Evolutionary conservation across 495 filamentous ascomycete species (phyloP).

Genomic region (Talaromyces liani): DNA sequence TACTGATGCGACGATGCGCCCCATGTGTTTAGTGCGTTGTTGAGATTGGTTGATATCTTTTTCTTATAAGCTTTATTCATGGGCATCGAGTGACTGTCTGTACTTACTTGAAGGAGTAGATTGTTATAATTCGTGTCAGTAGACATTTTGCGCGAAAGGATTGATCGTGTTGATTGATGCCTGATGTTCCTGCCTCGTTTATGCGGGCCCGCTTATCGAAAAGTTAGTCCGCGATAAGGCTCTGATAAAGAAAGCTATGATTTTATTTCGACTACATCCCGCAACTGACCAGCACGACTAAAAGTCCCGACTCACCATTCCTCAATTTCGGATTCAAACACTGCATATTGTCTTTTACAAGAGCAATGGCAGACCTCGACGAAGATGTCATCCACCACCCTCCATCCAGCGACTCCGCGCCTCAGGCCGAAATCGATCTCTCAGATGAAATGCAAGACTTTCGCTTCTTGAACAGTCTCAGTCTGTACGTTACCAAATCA

Average conservation of each 20-base stretch:
- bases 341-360: neutral
- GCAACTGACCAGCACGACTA: neutral
- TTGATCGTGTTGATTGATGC: neutral
- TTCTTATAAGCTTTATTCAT: too few relatives aligned
- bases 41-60: slow-evolving; percentile 37
- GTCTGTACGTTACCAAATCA: slow-evolving; percentile 31
- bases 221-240: neutral
- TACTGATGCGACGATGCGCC: slow-evolving; percentile 33
- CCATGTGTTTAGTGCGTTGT: slow-evolving; percentile 35
- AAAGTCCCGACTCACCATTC: too few relatives aligned
- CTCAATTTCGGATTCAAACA: too few relatives aligned
- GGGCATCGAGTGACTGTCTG: too few relatives aligned
- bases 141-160: neutral
- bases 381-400: slow-evolving; percentile 32
- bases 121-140: slow-evolving; percentile 7
- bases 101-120: slow-evolving; percentile 10
- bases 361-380: slow-evolving; percentile 40
- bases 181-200: neutral
- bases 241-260: neutral
- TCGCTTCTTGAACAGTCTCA: slow-evolving; percentile 58
- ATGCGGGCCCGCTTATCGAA: neutral
- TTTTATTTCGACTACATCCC: neutral
- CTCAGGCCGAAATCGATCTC: slow-evolving; percentile 50
- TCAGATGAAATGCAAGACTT: slow-evolving; percentile 88
- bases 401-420: slow-evolving; percentile 16